Base-by-base conservation (phyloP, 164 flowering plant genomes). In the Aristolochia contorta region DNA sequence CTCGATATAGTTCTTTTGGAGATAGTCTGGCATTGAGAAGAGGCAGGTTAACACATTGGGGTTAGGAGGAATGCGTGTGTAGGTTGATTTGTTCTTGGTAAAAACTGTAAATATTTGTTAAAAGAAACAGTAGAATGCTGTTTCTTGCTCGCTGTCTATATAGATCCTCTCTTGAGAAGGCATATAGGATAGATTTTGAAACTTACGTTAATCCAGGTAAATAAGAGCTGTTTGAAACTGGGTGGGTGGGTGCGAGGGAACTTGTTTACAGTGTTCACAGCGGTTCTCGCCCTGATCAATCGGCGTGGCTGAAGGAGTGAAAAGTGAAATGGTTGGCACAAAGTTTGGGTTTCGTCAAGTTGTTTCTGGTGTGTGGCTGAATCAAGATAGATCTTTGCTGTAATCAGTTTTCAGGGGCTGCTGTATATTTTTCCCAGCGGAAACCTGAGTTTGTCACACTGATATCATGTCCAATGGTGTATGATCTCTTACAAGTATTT, bases 401-500 rank as follows among this genome's bases (percentile, higher is more conserved):
- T 54, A 53, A 53, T 57, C 54, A 24, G 27, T 54, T 55, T 46
- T 47, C 24, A 63, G 58, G 59, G 27, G 47, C 20, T 27, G 53
- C 66, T 63, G 65, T 62, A 23, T 53, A 53, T 43, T 62, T 54
- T 62, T 24, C 54, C 15, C 62, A 47, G 50, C 65, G 22, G 51
- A 43, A 53, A 33, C n/a, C 54, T 49, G 10, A 18, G 30, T 27
- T 22, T 54, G 16, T 53, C 50, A 32, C 58, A 32, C 58, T 48
- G 54, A 59, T 59, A 22, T 21, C 32, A 6, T 54, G 27, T 54
- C n/a, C 57, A 49, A 49, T 49, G 53, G 19, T 49, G 53, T 20
- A 54, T 54, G 24, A 30, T 6, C 58, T 56, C 45, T 56, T 30
- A 19, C 30, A 24, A 54, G 19, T 30, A n/a, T 56, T 30, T 16